Evolutionary conservation across 805 yeast genomes (phyloP).

Genomic region (Yueomyces sp.): DNA sequence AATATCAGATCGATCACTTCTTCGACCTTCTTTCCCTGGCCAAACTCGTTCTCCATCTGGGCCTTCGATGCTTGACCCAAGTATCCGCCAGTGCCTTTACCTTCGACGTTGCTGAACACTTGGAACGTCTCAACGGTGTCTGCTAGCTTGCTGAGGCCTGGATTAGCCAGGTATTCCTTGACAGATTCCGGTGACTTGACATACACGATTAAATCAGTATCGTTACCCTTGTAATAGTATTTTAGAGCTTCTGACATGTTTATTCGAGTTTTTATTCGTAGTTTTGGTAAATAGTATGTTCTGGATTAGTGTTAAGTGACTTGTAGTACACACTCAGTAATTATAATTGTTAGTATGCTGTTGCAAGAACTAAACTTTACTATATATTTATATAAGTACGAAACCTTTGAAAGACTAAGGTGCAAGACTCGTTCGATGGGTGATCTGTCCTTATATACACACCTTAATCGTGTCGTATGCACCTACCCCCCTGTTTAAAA

Average conservation of each 20-base stretch:
- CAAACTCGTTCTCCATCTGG: slow-evolving; percentile 58
- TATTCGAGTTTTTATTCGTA: not conserved
- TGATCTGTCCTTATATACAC: no score
- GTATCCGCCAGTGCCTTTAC: slow-evolving; percentile 58
- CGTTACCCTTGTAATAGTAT: slow-evolving; percentile 52
- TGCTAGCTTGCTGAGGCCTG: slow-evolving; percentile 28
- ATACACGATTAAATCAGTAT: slow-evolving; percentile 53
- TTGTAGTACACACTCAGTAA: no score
- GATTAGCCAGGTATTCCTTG: slow-evolving; percentile 34
- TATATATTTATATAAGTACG: no score
- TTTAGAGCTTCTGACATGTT: slow-evolving; percentile 28
- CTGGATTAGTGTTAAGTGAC: no score
- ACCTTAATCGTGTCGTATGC: no score
- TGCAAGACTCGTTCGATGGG: no score
- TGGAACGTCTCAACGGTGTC: slow-evolving; percentile 56
- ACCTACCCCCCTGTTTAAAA: no score
- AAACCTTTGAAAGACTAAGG: no score
- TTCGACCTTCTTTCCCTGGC: slow-evolving; percentile 35
- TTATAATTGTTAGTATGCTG: no score
- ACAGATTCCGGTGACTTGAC: slow-evolving; percentile 39
- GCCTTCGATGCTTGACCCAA: slow-evolving; percentile 58
- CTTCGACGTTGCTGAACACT: slow-evolving; percentile 45
- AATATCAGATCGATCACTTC: slow-evolving; percentile 48
- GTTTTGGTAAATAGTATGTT: no score
- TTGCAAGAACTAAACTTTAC: no score